Conservation (phyloP, 225 moss, liverwort and hornwort genomes). For the Physcomitrium patens region DNA sequence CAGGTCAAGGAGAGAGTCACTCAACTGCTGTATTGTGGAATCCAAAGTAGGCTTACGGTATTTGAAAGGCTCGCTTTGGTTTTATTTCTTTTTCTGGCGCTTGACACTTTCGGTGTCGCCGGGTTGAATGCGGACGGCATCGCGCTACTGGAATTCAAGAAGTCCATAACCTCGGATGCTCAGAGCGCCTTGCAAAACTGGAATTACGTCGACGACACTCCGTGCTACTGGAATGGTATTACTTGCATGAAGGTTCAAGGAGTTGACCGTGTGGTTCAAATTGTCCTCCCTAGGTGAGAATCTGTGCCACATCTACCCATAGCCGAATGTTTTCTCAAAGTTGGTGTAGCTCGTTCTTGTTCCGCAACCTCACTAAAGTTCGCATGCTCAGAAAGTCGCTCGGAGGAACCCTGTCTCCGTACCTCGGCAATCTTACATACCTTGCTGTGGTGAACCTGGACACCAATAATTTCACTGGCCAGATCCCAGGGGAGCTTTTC, state of each 20-base stretch:
- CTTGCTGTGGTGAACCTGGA: conserved; percentile 44
- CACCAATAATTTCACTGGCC: conserved; percentile 47
- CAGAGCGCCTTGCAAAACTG: conserved; percentile 40
- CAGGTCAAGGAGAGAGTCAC: neutral
- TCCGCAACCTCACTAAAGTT: too few species aligned
- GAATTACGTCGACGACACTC: conserved; percentile 46
- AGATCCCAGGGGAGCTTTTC: conserved; percentile 55
- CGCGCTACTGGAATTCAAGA: conserved; percentile 58
- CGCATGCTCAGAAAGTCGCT: conserved; percentile 28
- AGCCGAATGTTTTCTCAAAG: neutral
- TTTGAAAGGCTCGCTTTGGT: neutral
- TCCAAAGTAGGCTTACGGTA: too few species aligned
- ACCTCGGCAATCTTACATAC: conserved; percentile 46
- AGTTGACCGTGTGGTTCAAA: conserved; percentile 38
- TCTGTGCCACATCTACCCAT: neutral
- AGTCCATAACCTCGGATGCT: conserved; percentile 39
- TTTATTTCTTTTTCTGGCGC: conserved; percentile 16
- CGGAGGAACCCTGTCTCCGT: conserved; percentile 54
- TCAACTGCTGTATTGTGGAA: too few species aligned
- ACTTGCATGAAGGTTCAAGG: conserved; percentile 33
- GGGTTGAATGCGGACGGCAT: conserved; percentile 53
- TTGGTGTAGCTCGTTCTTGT: neutral
- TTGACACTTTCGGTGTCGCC: neutral
- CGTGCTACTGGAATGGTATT: conserved; percentile 65
- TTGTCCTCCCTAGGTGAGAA: conserved; percentile 36